Percentiles rank a stretch among this genome's conserved stretches.
Evolutionary conservation across 495 filamentous ascomycete genomes (phyloP).

Genomic region (Tuber aestivum): DNA sequence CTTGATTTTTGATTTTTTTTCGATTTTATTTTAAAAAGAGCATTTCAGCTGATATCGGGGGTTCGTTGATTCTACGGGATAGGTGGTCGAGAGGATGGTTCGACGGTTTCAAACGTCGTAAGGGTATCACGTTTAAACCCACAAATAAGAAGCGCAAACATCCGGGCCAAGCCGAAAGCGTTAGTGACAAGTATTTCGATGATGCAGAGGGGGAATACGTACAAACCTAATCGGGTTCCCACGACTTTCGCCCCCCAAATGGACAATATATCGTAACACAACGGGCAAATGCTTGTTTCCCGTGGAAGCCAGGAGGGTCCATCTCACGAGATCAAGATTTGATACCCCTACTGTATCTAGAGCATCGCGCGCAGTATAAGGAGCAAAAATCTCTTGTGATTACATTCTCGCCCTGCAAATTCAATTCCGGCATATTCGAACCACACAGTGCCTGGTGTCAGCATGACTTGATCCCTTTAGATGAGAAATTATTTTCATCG

Average conservation of each 20-base stretch:
- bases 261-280: background rate
- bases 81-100: conserved; percentile 38
- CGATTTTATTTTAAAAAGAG: background rate
- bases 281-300: background rate
- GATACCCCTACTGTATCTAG: background rate
- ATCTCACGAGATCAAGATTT: background rate
- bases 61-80: background rate
- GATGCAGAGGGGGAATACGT: conserved; percentile 34
- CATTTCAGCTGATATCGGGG: background rate
- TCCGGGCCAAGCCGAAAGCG: conserved; percentile 18
- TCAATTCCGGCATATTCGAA: background rate
- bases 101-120: conserved; percentile 34
- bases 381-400: too few relatives aligned
- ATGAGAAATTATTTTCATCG: background rate
- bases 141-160: conserved; percentile 35
- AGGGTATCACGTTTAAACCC: conserved; percentile 33
- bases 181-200: conserved; percentile 28
- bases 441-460: background rate
- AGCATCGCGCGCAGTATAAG: background rate
- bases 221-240: conserved; percentile 7
- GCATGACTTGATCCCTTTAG: background rate
- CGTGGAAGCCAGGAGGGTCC: background rate
- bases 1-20: background rate
- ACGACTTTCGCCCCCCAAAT: background rate
- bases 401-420: background rate